Conservation (phyloP, 345 rosid genomes). For the Hibiscus mutabilis region DNA sequence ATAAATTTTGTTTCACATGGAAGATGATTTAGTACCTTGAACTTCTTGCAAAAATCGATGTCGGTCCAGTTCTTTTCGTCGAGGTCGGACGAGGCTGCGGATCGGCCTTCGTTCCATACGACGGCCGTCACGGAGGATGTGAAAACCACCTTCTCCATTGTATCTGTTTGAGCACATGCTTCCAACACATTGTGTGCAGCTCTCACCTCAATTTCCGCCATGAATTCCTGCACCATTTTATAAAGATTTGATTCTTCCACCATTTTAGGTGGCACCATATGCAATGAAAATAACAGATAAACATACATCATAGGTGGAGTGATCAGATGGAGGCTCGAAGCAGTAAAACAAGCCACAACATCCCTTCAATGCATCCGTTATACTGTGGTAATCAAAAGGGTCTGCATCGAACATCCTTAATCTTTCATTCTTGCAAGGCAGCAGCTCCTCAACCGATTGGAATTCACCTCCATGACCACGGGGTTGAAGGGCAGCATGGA, state of each 20-base stretch:
- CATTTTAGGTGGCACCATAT: neutral
- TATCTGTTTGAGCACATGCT: constrained; percentile 57
- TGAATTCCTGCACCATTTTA: constrained; percentile 34
- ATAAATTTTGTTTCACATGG: neutral
- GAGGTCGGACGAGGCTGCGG: constrained; percentile 14
- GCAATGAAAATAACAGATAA: neutral
- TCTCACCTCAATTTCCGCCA: constrained; percentile 54
- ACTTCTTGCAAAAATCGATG: constrained; percentile 40
- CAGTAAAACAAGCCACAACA: constrained; percentile 49
- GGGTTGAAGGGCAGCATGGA: constrained; percentile 51
- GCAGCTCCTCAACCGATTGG: constrained; percentile 14
- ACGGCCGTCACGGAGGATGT: constrained; percentile 50
- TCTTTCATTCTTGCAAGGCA: constrained; percentile 21
- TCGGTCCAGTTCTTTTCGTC: constrained; percentile 53
- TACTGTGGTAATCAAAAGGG: constrained; percentile 51
- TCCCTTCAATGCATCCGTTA: constrained; percentile 43
- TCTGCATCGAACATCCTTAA: constrained; percentile 39
- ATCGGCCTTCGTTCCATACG: constrained; percentile 40
- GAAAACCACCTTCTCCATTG: constrained; percentile 55
- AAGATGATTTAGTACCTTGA: constrained; percentile 28
- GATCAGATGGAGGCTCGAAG: constrained; percentile 44
- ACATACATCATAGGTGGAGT: constrained; percentile 41
- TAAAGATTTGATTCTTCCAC: too few species aligned
- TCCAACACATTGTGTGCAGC: constrained; percentile 67
- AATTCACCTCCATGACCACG: constrained; percentile 18